phyloP scores from a whole-genome alignment of 2,329 filamentous ascomycete species.

The Aureobasidium sp. region DNA sequence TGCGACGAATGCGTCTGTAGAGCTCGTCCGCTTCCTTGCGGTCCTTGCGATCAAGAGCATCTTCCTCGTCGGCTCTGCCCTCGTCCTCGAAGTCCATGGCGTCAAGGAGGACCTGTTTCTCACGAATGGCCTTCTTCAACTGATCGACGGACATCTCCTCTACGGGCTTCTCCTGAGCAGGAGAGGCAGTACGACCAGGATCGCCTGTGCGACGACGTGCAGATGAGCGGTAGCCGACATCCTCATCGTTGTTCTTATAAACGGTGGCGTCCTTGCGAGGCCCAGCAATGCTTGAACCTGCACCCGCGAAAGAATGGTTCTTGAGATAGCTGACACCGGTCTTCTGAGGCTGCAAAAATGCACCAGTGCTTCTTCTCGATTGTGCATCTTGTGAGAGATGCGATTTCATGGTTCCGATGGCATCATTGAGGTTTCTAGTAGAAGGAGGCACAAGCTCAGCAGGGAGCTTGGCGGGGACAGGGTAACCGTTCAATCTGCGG shows the following conservation, averaged over 20 bases:
- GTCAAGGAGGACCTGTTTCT: conserved; percentile 90
- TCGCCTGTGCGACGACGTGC: conserved; percentile 76
- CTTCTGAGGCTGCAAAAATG: conserved; percentile 84
- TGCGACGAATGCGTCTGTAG: conserved; percentile 80
- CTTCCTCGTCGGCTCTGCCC: conserved; percentile 81
- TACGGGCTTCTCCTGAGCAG: conserved; percentile 60
- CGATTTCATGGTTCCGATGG: conserved; percentile 86
- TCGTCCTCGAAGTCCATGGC: conserved; percentile 96
- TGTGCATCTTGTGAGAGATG: conserved; percentile 87
- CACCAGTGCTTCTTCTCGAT: conserved; percentile 78
- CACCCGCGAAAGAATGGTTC: conserved; percentile 73
- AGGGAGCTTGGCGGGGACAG: conserved; percentile 77
- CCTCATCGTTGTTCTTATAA: conserved; percentile 90
- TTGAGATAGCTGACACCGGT: conserved; percentile 99
- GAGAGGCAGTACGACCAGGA: conserved; percentile 65
- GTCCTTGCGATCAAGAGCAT: conserved; percentile 82
- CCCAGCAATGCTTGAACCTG: conserved; percentile 48
- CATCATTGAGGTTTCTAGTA: conserved; percentile 85
- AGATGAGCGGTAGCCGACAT: conserved; percentile 81
- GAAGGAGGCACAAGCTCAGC: conserved; percentile 92
- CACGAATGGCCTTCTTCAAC: conserved; percentile 82
- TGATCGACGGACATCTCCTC: conserved; percentile 85
- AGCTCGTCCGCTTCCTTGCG: conserved; percentile 88
- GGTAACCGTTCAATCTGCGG: conserved; percentile 91
- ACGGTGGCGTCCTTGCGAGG: conserved; percentile 90